Percentiles rank a stretch among this genome's conserved stretches.
Conservation (phyloP, 805 yeast species). For the Kluyveromyces starmeri region DNA sequence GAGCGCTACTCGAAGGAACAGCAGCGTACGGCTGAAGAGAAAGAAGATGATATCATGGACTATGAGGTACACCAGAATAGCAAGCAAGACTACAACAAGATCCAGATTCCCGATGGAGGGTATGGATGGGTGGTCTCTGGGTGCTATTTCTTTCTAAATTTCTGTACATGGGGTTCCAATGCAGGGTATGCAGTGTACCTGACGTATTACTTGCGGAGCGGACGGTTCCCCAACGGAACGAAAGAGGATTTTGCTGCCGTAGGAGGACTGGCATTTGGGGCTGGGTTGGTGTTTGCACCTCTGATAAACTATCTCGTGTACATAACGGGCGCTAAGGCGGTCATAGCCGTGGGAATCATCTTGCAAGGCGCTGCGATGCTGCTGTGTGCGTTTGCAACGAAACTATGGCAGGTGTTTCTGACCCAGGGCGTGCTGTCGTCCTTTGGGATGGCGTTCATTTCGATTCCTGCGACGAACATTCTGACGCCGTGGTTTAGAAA, state of each 20-base stretch:
- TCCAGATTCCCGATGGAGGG: slow-evolving; percentile 35
- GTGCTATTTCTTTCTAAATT: slow-evolving; percentile 34
- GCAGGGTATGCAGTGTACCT: slow-evolving; percentile 44
- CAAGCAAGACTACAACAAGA: slow-evolving; percentile 4
- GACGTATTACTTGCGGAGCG: slow-evolving; percentile 36
- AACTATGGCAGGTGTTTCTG: slow-evolving; percentile 44
- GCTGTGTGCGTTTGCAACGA: slow-evolving; percentile 40
- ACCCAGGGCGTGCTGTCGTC: slow-evolving; percentile 49
- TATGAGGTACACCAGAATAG: too few relatives aligned
- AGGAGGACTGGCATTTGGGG: slow-evolving; percentile 50
- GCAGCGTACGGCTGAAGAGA: too few relatives aligned
- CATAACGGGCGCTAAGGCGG: slow-evolving; percentile 31
- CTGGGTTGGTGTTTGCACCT: slow-evolving; percentile 40
- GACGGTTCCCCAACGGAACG: slow-evolving; percentile 33
- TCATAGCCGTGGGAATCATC: slow-evolving; percentile 34
- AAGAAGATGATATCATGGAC: too few relatives aligned
- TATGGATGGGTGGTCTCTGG: slow-evolving; percentile 43
- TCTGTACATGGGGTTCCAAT: slow-evolving; percentile 50
- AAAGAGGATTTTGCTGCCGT: slow-evolving; percentile 42
- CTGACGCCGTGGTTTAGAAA: slow-evolving; percentile 50
- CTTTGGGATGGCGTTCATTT: slow-evolving; percentile 40
- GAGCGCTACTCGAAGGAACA: too few relatives aligned
- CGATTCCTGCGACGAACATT: slow-evolving; percentile 38
- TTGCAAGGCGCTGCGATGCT: slow-evolving; percentile 39
- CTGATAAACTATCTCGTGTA: slow-evolving; percentile 38